Evolutionary conservation across 139 green algal genomes (phyloP), one percentile per base, ranked within the genome.

Genomic region (Astrephomene gubernaculifera): DNA sequence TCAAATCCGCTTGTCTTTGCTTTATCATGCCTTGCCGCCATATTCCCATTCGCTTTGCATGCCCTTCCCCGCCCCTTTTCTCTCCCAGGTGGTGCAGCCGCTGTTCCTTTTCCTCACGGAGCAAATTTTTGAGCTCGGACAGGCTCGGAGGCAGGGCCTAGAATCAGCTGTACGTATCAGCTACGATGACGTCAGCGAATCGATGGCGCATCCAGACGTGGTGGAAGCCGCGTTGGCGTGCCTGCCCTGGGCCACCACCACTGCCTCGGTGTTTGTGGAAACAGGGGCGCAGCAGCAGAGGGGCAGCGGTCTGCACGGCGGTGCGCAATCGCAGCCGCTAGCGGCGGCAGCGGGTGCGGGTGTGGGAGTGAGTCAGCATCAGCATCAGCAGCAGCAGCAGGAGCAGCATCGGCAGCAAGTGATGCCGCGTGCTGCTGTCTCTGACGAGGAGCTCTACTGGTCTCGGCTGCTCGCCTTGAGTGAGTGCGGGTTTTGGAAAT

Each of bases 141-240:
- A 83, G 49, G 79, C 79, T 2, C 53, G 78, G 35, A 57, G 75
- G 4, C 79, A 87, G 81, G 88, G 72, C 4, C 73, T 90, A 27
- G 93, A 96, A 53, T 86, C 90, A 3, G 86, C 88, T 21, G 73
- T 83, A 14, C 87, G 95, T 65, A 84, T 95, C 49, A 92, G 92
- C 31, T 98, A 98, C 76, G 93, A 96, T 73, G 95, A 98, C 73
- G 85, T 93, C 27, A 96, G 96, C 75, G 95, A 98, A 86, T 90
- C 75, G 79, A 93, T 97, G 74, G 86, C 74, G 36, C 86, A 86
- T 43, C 87, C 83, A 17, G 1, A 38, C 17, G 72, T 86, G 10
- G 82, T 91, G 24, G 27, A 78, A 22, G 38, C 54, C 33, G 73
- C 83, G 36, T 49, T 92, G 4, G 36, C 54, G 29, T 60, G 81